Evolutionary conservation across 345 rosid genomes (phyloP).

Genomic region (Physaria fendleri): DNA sequence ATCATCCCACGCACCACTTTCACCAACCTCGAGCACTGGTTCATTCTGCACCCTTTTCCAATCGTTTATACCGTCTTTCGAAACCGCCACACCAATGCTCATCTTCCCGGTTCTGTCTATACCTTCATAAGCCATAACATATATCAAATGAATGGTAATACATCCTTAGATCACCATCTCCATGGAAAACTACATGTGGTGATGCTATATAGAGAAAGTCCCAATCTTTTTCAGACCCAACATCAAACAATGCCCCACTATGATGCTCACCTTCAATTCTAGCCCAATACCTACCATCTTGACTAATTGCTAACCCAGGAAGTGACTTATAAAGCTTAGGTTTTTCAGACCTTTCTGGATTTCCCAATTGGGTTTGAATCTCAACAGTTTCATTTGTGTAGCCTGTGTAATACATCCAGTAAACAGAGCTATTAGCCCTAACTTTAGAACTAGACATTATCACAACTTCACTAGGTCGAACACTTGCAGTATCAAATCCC

Average conservation of each 20-base stretch:
- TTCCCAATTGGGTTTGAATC: slow-evolving; percentile 23
- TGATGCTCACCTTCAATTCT: slow-evolving; percentile 89
- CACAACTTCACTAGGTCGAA: slow-evolving; percentile 63
- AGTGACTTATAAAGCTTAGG: slow-evolving; percentile 39
- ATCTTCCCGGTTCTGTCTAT: slow-evolving; percentile 37
- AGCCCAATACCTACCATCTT: slow-evolving; percentile 87
- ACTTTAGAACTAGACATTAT: slow-evolving; percentile 66
- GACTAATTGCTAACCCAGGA: slow-evolving; percentile 78
- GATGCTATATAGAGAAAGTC: slow-evolving; percentile 66
- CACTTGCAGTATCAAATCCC: slow-evolving; percentile 67
- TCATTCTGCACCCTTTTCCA: slow-evolving; percentile 49
- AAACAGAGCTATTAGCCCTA: slow-evolving; percentile 57
- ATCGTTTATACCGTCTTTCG: slow-evolving; percentile 50
- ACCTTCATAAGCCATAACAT: slow-evolving; percentile 73
- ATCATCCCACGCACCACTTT: slow-evolving; percentile 52
- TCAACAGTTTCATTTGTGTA: slow-evolving; percentile 42
- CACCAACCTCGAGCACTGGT: slow-evolving; percentile 36
- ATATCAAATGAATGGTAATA: slow-evolving; percentile 80
- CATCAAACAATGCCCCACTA: slow-evolving; percentile 73
- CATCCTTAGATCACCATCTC: slow-evolving; percentile 64
- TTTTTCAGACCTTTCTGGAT: slow-evolving; percentile 43
- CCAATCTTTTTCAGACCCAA: slow-evolving; percentile 69
- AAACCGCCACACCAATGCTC: slow-evolving; percentile 60
- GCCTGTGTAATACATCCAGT: slow-evolving; percentile 83
- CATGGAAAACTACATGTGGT: slow-evolving; percentile 67